phyloP scores from a whole-genome alignment of 1,284 basidiomycete species.

The Gomphus sp. region DNA sequence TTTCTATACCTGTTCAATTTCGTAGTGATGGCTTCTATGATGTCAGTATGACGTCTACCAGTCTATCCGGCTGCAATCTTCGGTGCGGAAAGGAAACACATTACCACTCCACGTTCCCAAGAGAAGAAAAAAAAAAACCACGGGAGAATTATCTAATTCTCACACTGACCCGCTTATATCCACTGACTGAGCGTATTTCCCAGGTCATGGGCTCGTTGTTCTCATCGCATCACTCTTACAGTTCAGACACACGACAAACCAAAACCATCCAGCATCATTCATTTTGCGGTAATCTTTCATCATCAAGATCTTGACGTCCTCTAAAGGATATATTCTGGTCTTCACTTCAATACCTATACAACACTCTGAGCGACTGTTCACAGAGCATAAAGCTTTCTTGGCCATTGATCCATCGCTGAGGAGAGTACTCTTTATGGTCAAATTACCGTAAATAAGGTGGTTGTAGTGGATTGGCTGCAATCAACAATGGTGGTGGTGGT shows the following conservation, averaged over 20 bases:
- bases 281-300: slow-evolving; percentile 5
- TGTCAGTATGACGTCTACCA: too few species aligned
- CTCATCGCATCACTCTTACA: neutral
- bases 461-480: slow-evolving; percentile 3
- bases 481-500: too few species aligned
- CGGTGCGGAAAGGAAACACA: too few species aligned
- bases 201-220: slow-evolving; percentile 1
- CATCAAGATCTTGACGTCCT: slow-evolving; percentile 5
- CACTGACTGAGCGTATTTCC: neutral
- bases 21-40: too few species aligned
- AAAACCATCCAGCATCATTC: slow-evolving; percentile 3
- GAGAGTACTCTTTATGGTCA: slow-evolving; percentile 1
- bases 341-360: slow-evolving; percentile 6
- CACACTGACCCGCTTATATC: neutral
- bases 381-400: neutral
- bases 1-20: too few species aligned
- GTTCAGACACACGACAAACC: neutral
- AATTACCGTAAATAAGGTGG: neutral
- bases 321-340: slow-evolving; percentile 2
- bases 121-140: too few species aligned
- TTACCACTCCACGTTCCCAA: too few species aligned
- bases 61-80: too few species aligned
- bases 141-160: too few species aligned
- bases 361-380: neutral
- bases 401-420: neutral